Conservation (phyloP, 2,329 filamentous ascomycete genomes). For the Aspergillus udagawae region DNA sequence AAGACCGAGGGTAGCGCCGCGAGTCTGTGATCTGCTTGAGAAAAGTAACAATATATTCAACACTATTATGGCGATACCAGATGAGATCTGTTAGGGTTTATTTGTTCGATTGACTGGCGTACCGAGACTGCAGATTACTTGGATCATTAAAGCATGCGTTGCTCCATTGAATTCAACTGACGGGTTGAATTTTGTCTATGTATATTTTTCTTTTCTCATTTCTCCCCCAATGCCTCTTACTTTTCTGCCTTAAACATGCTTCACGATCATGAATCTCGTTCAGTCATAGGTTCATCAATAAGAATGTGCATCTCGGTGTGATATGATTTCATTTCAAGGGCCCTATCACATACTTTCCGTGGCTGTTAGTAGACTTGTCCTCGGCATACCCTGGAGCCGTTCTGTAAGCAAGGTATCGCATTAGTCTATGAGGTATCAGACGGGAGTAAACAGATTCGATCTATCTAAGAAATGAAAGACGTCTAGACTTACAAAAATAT, state of each 20-base stretch:
- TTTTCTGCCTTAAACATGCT: background rate
- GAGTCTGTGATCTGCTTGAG: conserved; percentile 14
- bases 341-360: background rate
- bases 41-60: background rate
- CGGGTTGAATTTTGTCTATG: conserved; percentile 9
- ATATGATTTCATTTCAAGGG: background rate
- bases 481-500: background rate
- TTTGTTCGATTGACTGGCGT: conserved; percentile 1
- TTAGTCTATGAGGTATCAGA: background rate
- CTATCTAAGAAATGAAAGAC: background rate
- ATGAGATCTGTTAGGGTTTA: conserved; percentile 4
- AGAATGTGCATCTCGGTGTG: background rate
- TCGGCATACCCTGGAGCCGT: too few species aligned
- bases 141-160: conserved; percentile 12
- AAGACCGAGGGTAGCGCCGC: conserved; percentile 32
- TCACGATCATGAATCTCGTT: background rate
- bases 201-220: conserved; percentile 9
- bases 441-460: background rate
- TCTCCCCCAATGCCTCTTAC: background rate
- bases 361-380: conserved; percentile 34
- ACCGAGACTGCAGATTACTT: background rate
- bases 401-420: background rate
- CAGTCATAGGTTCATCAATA: background rate
- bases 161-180: background rate
- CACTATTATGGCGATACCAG: conserved; percentile 9